Percentiles rank a stretch among this genome's conserved stretches.
These are phyloP conservation scores for Amborella trichopoda DNA, from an alignment of 164 flowering plant species.

Conservation along the genomic window DNA sequence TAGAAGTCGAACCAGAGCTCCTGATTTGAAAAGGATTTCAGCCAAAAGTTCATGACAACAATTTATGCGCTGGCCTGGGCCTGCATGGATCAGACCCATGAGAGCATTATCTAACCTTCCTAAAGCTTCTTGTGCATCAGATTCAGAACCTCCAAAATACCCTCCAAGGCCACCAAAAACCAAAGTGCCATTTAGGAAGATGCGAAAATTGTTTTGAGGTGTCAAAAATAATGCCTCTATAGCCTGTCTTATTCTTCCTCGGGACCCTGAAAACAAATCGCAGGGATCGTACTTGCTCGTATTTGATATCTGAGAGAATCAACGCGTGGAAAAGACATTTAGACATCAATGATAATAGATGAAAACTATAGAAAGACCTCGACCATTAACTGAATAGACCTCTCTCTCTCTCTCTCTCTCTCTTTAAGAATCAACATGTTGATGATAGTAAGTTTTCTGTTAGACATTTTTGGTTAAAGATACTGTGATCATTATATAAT, in stretches of 20 bases:
- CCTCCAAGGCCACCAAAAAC: constrained; percentile 67
- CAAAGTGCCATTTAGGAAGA: constrained; percentile 71
- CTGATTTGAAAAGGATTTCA: constrained; percentile 44
- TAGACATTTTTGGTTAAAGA: too few species aligned
- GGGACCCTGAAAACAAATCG: constrained; percentile 73
- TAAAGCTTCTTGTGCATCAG: not conserved
- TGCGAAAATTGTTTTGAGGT: constrained; percentile 88
- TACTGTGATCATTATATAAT: too few species aligned
- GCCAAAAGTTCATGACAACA: constrained; percentile 52
- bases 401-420: too few species aligned
- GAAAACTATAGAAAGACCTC: too few species aligned
- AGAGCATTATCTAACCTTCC: constrained; percentile 51
- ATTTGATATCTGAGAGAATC: constrained; percentile 51
- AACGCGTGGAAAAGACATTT: not conserved
- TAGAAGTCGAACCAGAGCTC: constrained; percentile 53
- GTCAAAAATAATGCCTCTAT: constrained; percentile 49
- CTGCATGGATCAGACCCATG: constrained; percentile 35
- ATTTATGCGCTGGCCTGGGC: constrained; percentile 32
- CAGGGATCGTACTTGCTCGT: constrained; percentile 77
- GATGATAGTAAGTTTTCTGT: too few species aligned
- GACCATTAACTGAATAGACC: too few species aligned
- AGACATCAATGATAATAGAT: not conserved
- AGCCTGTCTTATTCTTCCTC: constrained; percentile 53
- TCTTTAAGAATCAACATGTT: too few species aligned
- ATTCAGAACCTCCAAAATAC: constrained; percentile 20